These are phyloP conservation scores for Tremella mesenterica DNA, from an alignment of 768 basidiomycete genomes.

Conservation along the genomic window DNA sequence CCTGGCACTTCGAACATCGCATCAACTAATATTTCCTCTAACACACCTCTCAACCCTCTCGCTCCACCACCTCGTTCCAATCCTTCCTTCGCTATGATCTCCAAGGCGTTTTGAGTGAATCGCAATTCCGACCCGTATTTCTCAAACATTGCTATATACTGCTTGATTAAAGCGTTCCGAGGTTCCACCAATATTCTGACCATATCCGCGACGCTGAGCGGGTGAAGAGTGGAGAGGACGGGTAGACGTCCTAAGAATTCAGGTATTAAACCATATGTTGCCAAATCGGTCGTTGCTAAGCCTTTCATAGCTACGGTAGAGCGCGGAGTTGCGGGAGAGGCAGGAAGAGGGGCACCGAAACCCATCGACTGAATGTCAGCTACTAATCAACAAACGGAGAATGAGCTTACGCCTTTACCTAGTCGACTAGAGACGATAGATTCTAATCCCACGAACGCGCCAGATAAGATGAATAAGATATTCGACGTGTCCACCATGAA, in stretches of 20 bases:
- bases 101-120: conserved; percentile 71
- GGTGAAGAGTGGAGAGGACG: conserved; percentile 72
- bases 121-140: conserved; percentile 76
- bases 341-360: conserved; percentile 56
- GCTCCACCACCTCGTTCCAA: conserved; percentile 79
- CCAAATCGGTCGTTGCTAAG: conserved; percentile 55
- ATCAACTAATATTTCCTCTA: conserved; percentile 76
- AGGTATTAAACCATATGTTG: conserved; percentile 88
- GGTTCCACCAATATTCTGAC: conserved; percentile 87
- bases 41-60: conserved; percentile 75
- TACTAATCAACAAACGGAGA: not conserved
- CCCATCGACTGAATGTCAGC: conserved; percentile 67
- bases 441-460: conserved; percentile 89
- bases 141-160: conserved; percentile 74
- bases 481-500: conserved; percentile 52
- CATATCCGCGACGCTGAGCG: conserved; percentile 70
- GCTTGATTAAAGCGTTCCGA: conserved; percentile 78
- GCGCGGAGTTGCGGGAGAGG: conserved; percentile 1
- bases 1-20: conserved; percentile 61
- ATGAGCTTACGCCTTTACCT: conserved; percentile 65
- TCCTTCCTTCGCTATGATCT: conserved; percentile 72
- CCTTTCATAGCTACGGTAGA: conserved; percentile 19
- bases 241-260: conserved; percentile 92
- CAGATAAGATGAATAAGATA: conserved; percentile 87
- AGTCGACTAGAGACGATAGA: conserved; percentile 67